phyloP scores from a whole-genome alignment of 371 early-diverging fungal genomes.

The Zopfochytrium polystomum region DNA sequence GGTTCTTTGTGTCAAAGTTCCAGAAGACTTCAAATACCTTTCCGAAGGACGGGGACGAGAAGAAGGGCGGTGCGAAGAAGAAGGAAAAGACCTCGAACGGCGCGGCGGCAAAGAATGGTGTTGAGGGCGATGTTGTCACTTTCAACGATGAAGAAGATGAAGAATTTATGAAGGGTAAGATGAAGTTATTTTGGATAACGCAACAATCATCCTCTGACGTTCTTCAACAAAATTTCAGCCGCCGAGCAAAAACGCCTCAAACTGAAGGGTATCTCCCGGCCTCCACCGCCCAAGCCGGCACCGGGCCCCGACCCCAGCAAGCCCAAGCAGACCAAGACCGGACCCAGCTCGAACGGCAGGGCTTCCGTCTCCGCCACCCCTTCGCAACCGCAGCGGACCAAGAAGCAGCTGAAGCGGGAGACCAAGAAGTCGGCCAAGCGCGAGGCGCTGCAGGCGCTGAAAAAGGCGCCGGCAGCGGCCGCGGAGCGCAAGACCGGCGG shows the following conservation, averaged over 20 bases:
- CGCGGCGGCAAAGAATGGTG: constrained; percentile 14
- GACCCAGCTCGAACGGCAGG: no score
- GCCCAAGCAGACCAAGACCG: constrained; percentile 4
- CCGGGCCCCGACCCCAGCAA: constrained; percentile 1
- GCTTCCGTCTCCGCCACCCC: no score
- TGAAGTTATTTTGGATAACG: background rate
- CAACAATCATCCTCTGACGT: background rate
- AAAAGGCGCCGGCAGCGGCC: constrained; percentile 19
- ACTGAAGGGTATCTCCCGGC: constrained; percentile 36
- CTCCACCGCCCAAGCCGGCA: constrained; percentile 3
- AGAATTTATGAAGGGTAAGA: constrained; percentile 57
- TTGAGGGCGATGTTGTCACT: constrained; percentile 36
- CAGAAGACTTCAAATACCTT: constrained; percentile 65
- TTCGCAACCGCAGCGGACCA: background rate
- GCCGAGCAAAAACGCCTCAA: constrained; percentile 34
- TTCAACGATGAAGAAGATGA: constrained; percentile 74
- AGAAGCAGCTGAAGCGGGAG: constrained; percentile 11
- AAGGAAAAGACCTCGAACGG: constrained; percentile 10
- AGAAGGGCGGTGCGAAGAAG: constrained; percentile 38
- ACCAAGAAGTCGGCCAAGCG: constrained; percentile 25
- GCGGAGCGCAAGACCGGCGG: constrained; percentile 9
- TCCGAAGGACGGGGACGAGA: constrained; percentile 36
- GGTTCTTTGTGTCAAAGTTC: constrained; percentile 98
- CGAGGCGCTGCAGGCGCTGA: constrained; percentile 28
- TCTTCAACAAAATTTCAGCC: constrained; percentile 12